A percentile compares a stretch with the other conserved stretches of the same genome.
Conservation (phyloP, 164 flowering plant genomes). For the Vitis rupestris region DNA sequence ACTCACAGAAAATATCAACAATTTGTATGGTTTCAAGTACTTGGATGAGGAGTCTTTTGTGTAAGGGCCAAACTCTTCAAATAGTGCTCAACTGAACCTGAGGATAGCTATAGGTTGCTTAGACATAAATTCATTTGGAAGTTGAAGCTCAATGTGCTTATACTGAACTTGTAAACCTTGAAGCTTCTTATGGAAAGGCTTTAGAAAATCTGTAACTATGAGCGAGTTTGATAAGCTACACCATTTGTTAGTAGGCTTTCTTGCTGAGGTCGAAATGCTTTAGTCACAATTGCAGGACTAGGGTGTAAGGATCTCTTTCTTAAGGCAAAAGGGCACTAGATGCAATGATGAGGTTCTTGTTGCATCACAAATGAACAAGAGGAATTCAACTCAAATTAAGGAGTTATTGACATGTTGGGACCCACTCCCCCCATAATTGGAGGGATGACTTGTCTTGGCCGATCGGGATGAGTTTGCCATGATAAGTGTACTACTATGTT, state of each 20-base stretch:
- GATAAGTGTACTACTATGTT: too few relatives aligned
- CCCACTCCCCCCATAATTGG: neutral
- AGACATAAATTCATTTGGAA: too few relatives aligned
- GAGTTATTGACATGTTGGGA: constrained; percentile 67
- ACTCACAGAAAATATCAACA: too few relatives aligned
- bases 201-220: constrained; percentile 76
- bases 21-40: too few relatives aligned
- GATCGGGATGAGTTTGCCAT: too few relatives aligned
- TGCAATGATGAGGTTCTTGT: constrained; percentile 81
- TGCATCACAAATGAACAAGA: constrained; percentile 60
- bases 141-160: too few relatives aligned
- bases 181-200: constrained; percentile 78
- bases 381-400: constrained; percentile 47
- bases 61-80: too few relatives aligned
- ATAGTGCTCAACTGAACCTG: too few relatives aligned
- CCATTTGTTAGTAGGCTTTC: constrained; percentile 68
- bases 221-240: constrained; percentile 93
- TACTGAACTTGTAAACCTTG: constrained; percentile 30
- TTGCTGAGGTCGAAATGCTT: constrained; percentile 87
- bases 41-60: too few relatives aligned
- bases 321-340: constrained; percentile 92
- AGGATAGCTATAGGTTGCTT: too few relatives aligned
- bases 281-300: constrained; percentile 78
- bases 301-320: constrained; percentile 85
- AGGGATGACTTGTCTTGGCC: too few relatives aligned